A percentile compares a stretch with the other conserved stretches of the same genome.
Evolutionary conservation across 2,329 filamentous ascomycete species (phyloP).

Genomic region (Fusarium austroafricanum): DNA sequence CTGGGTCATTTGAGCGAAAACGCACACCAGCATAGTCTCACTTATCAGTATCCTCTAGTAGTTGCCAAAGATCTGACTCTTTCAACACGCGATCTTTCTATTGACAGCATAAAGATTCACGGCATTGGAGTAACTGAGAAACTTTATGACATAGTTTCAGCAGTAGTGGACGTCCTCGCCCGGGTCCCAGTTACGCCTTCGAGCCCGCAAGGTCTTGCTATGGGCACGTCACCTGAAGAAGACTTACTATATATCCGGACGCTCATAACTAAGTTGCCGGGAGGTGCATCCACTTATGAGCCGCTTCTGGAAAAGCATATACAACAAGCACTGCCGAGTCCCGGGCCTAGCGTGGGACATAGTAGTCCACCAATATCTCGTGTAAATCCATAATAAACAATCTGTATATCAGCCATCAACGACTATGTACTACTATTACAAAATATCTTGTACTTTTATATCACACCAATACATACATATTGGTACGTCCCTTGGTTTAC

Average conservation of each 20-base stretch:
- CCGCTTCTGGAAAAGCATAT: constrained; percentile 56
- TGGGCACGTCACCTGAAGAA: constrained; percentile 50
- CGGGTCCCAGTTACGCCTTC: constrained; percentile 52
- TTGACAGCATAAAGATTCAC: constrained; percentile 56
- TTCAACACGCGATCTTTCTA: constrained; percentile 53
- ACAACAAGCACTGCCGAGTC: constrained; percentile 50
- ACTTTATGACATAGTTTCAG: constrained; percentile 58
- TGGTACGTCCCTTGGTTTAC: background rate
- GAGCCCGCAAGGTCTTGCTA: constrained; percentile 40
- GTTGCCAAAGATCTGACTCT: constrained; percentile 55
- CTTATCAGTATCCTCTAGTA: constrained; percentile 57
- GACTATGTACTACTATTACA: background rate
- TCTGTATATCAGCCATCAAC: background rate
- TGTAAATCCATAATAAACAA: constrained; percentile 1
- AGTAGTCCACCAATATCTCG: constrained; percentile 1
- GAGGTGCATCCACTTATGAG: constrained; percentile 54
- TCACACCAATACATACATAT: background rate
- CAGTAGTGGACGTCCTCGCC: constrained; percentile 58
- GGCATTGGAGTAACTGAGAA: constrained; percentile 61
- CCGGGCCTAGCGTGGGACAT: constrained; percentile 18
- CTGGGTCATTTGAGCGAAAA: constrained; percentile 55
- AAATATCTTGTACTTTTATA: background rate
- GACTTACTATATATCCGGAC: constrained; percentile 53
- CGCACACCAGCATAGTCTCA: constrained; percentile 50
- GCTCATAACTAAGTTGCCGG: constrained; percentile 54